These are phyloP conservation scores for Barbarea vulgaris DNA, from an alignment of 345 rosid genomes.

Conservation along the genomic window DNA sequence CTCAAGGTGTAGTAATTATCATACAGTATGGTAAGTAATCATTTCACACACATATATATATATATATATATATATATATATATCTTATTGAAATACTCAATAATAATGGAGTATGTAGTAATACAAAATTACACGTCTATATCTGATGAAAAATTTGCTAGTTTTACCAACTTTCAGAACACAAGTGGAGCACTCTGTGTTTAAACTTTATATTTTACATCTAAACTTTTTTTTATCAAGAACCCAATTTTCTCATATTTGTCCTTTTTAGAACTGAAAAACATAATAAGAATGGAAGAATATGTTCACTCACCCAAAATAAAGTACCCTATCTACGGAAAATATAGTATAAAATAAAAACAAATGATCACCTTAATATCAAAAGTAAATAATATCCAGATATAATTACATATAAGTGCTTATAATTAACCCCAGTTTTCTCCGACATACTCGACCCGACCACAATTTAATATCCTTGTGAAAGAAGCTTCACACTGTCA, in stretches of 20 bases:
- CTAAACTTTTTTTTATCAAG: neutral
- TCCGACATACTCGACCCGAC: slow-evolving; percentile 35
- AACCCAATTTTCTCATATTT: neutral
- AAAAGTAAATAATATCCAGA: neutral
- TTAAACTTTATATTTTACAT: neutral
- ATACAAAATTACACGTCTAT: neutral
- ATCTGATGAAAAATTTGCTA: too few relatives aligned
- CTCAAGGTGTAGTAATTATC: slow-evolving; percentile 29
- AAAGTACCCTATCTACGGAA: neutral
- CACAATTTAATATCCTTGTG: slow-evolving; percentile 30
- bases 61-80: neutral
- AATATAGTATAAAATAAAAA: neutral
- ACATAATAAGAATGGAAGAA: neutral
- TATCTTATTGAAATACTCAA: neutral
- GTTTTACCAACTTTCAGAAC: neutral
- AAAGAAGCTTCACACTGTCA: slow-evolving; percentile 20
- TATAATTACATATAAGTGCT: slow-evolving; percentile 26
- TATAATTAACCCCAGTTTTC: slow-evolving; percentile 24
- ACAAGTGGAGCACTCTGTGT: neutral
- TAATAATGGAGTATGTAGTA: neutral
- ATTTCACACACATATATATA: neutral
- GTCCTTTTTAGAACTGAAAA: neutral
- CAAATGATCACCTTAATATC: neutral
- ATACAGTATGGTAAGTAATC: slow-evolving; percentile 30
- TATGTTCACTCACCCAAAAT: neutral